Base-by-base conservation (phyloP, 1,139 yeast genomes). In the Suhomyces terraborum region DNA sequence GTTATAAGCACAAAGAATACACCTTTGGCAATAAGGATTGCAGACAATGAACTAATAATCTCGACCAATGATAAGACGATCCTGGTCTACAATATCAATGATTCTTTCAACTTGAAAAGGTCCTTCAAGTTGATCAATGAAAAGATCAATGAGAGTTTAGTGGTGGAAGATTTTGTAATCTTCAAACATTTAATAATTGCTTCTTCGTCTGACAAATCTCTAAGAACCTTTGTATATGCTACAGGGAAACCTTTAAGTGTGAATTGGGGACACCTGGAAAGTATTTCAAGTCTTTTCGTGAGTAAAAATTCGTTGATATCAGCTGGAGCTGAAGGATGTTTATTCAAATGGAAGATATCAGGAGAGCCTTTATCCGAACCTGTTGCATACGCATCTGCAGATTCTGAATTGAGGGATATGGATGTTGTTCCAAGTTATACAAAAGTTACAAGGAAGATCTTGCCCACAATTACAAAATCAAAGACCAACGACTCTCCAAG, bases 181-280 rank as follows among this genome's bases (percentile, higher is more conserved):
- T 65, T 20, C 6, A 45, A 52, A 4, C 55, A 61, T 4, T 46
- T 59, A 10, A 52, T 78, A 3, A 59, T 75, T 4, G 79, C 75
- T 1, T 64, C 82, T 1, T 77, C 78, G 6, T 58, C 77, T 0
- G 88, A 83, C 55, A 80, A 79, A 54, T 77, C 86, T 17, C 59
- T 84, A 4, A 61, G 86, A 20, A 54, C 71, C 1, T 80, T 75
- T 52, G 67, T 68, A 31, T 75, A 70, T 45, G 43, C 52, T 0
- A 64, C 66, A 4, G 85, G 84, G 0, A 69, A 61, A 34, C 68
- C 69, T 8, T 35, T 78, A 9, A 69, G 77, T 9, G 66, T 73
- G 0, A 75, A 68, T 28, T 83, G 85, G 84, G 91, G 86, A 0
- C 88, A 82, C 50, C 78, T 83, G 49, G 88, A 81, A 35, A 61